Base-by-base conservation (phyloP, 2,329 filamentous ascomycete species). In the Bipolaris cookei region DNA sequence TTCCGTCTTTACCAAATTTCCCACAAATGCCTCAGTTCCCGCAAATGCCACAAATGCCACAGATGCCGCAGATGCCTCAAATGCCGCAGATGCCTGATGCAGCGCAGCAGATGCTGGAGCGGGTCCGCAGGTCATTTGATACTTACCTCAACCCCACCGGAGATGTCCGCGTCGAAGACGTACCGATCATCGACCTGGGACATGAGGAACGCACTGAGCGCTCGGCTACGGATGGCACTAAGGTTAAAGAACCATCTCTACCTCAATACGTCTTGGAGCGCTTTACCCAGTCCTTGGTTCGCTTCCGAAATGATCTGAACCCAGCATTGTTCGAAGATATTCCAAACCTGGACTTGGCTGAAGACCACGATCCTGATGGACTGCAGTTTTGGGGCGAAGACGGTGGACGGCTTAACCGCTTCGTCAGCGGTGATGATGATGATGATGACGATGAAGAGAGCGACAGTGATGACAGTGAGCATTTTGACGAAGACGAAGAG, bases 241-340 rank as follows among this genome's bases (percentile, higher is more conserved):
- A 67, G 34, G 73, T 75, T 18, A 64, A 67, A 49, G 67, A 71
- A 34, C 79, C 80, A 18, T 77, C 76, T 4, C 75, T 76, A 7
- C 72, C 80, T 0, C 79, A 80, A 56, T 79, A 80, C 39, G 79
- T 82, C 59, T 66, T 82, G 6, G 78, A 81, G 46, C 75, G 79
- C 0, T 75, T 82, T 21, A 77, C 76, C 6, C 71, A 79, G 42
- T 79, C 77, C 32, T 60, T 82, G 0, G 75, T 75, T 1, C 80
- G 80, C 4, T 79, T 82, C 62, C 68, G 80, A 13, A 80, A 80
- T 51, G 81, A 82, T 43, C 60, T 81, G 6, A 72, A 71, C 23
- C 69, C 70, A 1, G 66, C 67, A 2, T 64, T 71, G 35, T 66
- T 71, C 34, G 75, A 76, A 13, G 66, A 74, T 3, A 75, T 76